These are phyloP conservation scores for Wickerhamomyces bovis DNA, from an alignment of 805 yeast genomes.

Conservation along the genomic window DNA sequence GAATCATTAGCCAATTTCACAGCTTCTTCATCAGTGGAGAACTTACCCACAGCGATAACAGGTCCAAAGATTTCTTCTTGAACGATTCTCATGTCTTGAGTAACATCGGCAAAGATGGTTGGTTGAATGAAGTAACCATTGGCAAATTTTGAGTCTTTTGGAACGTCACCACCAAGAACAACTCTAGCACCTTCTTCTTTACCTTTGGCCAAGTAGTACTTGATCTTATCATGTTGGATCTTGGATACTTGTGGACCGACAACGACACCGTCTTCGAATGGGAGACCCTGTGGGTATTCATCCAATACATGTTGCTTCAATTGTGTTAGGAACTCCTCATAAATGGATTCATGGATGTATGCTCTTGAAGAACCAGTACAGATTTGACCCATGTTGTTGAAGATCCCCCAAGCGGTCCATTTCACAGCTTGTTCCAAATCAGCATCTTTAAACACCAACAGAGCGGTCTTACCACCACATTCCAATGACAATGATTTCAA, in stretches of 20 bases:
- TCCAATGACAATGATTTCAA: slow-evolving; percentile 44
- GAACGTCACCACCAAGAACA: slow-evolving; percentile 37
- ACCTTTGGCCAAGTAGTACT: slow-evolving; percentile 42
- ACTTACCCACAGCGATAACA: slow-evolving; percentile 39
- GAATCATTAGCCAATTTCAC: slow-evolving; percentile 37
- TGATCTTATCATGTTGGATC: slow-evolving; percentile 40
- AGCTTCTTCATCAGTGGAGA: slow-evolving; percentile 39
- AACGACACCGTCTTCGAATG: slow-evolving; percentile 34
- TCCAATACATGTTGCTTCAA: slow-evolving; percentile 29
- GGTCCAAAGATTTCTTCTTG: slow-evolving; percentile 50
- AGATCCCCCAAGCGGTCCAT: slow-evolving; percentile 51
- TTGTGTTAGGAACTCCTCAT: slow-evolving; percentile 42
- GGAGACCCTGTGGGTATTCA: slow-evolving; percentile 39
- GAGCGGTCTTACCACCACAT: slow-evolving; percentile 49
- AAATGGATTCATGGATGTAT: slow-evolving; percentile 48
- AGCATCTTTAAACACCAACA: slow-evolving; percentile 42
- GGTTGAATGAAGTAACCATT: slow-evolving; percentile 38
- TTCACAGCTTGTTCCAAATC: slow-evolving; percentile 41
- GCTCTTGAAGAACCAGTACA: slow-evolving; percentile 61
- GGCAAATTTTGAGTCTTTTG: slow-evolving; percentile 21
- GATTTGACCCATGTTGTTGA: slow-evolving; percentile 58
- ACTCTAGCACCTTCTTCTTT: slow-evolving; percentile 48
- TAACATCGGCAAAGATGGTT: slow-evolving; percentile 42
- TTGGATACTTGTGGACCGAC: slow-evolving; percentile 55
- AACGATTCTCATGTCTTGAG: slow-evolving; percentile 34